These are phyloP conservation scores for Lipomyces chichibuensis DNA, from an alignment of 805 yeast species.

Conservation along the genomic window DNA sequence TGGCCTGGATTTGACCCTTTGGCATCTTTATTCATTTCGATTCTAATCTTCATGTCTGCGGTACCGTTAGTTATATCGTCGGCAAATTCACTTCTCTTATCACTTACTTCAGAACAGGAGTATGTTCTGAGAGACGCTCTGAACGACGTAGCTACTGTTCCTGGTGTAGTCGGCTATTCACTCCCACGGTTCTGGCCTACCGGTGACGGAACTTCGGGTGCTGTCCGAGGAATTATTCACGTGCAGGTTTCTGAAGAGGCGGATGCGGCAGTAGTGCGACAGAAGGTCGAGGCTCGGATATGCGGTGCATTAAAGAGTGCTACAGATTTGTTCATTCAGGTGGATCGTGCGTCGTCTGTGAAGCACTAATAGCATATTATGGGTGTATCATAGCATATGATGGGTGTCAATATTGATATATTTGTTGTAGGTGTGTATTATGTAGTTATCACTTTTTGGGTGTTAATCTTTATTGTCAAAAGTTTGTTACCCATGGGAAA, in stretches of 20 bases:
- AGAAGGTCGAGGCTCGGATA: constrained; percentile 61
- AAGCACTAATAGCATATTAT: not conserved
- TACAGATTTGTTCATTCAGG: constrained; percentile 31
- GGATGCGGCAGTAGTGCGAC: constrained; percentile 61
- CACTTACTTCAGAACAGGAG: constrained; percentile 63
- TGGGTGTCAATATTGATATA: too few relatives aligned
- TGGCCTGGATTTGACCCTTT: constrained; percentile 89
- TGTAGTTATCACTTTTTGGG: too few relatives aligned
- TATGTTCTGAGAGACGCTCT: constrained; percentile 63
- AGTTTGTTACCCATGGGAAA: too few relatives aligned
- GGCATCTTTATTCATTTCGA: constrained; percentile 85
- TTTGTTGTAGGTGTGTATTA: too few relatives aligned
- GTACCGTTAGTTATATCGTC: constrained; percentile 83
- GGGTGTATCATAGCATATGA: too few relatives aligned
- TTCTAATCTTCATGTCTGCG: constrained; percentile 77
- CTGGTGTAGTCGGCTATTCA: constrained; percentile 82
- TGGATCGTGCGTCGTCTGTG: constrained; percentile 20
- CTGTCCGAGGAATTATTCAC: constrained; percentile 76
- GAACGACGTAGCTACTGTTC: constrained; percentile 59
- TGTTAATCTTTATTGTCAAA: too few relatives aligned
- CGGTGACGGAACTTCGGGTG: constrained; percentile 36
- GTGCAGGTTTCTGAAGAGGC: constrained; percentile 71
- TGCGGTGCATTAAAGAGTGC: constrained; percentile 26
- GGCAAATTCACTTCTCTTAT: constrained; percentile 69
- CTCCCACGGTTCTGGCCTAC: constrained; percentile 92